A percentile compares a stretch with the other conserved stretches of the same genome.
phyloP scores from a whole-genome alignment of 495 filamentous ascomycete species.

The Aspergillus nidulans region DNA sequence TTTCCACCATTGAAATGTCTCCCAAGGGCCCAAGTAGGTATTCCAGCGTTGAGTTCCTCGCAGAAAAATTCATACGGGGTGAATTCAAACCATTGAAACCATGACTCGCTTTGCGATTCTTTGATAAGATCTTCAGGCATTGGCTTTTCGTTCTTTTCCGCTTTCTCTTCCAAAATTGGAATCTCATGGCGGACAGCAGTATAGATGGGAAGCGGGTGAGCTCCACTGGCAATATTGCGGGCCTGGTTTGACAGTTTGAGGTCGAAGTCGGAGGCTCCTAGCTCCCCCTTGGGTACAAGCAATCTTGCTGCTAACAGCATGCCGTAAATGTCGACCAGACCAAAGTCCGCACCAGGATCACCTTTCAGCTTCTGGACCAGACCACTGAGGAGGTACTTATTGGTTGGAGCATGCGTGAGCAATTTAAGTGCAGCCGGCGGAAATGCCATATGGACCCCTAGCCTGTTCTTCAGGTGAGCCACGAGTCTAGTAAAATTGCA shows the following conservation, averaged over 20 bases:
- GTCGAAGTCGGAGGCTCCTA: slow-evolving; percentile 67
- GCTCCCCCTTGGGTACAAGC: slow-evolving; percentile 78
- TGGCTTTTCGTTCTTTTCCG: slow-evolving; percentile 19
- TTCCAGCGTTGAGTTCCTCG: slow-evolving; percentile 85
- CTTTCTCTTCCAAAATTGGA: slow-evolving; percentile 49
- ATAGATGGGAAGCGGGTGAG: slow-evolving; percentile 87
- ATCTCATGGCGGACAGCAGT: slow-evolving; percentile 95
- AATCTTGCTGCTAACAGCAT: slow-evolving; percentile 77
- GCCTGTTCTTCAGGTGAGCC: slow-evolving; percentile 76
- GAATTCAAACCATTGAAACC: slow-evolving; percentile 98
- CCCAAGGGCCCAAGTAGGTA: slow-evolving; percentile 91
- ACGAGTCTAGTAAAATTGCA: slow-evolving; percentile 62
- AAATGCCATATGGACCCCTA: slow-evolving; percentile 86
- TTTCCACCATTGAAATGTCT: slow-evolving; percentile 70
- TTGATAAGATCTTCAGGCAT: slow-evolving; percentile 51
- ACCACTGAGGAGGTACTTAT: slow-evolving; percentile 84
- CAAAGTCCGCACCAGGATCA: slow-evolving; percentile 74
- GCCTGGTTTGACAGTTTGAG: slow-evolving; percentile 86
- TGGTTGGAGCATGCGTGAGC: slow-evolving; percentile 77
- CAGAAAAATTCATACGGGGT: slow-evolving; percentile 96
- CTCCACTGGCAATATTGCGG: slow-evolving; percentile 64
- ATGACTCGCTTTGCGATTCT: slow-evolving; percentile 67
- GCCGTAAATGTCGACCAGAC: slow-evolving; percentile 89
- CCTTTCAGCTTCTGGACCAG: slow-evolving; percentile 86
- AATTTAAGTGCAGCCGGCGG: slow-evolving; percentile 76